Evolutionary conservation across 129 eudicot species (phyloP).

Genomic region (Chrysanthemum seticuspe): DNA sequence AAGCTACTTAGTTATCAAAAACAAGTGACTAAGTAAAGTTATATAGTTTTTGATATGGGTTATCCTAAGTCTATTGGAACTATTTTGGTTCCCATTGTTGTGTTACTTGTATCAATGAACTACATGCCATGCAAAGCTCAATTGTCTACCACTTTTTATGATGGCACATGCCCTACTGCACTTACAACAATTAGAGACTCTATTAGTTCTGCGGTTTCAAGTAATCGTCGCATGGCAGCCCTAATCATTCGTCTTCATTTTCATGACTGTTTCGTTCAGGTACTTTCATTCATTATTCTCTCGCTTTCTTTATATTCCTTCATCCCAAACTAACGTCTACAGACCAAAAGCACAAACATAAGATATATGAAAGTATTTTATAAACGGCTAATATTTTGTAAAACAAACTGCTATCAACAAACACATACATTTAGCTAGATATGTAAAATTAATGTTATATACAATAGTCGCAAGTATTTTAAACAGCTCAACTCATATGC

Average conservation of each 20-base stretch:
- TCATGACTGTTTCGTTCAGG: constrained; percentile 50
- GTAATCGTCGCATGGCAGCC: constrained; percentile 40
- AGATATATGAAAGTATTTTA: too few species aligned
- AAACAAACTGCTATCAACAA: too few species aligned
- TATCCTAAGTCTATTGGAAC: constrained; percentile 12
- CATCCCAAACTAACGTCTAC: too few species aligned
- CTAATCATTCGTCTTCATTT: constrained; percentile 40
- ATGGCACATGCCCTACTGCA: constrained; percentile 63
- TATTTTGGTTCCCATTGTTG: constrained; percentile 19
- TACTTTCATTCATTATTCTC: neutral
- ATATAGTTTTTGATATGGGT: constrained; percentile 17
- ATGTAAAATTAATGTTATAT: too few species aligned
- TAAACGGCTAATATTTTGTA: too few species aligned
- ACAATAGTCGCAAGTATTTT: too few species aligned
- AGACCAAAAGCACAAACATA: too few species aligned
- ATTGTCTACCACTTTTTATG: constrained; percentile 55
- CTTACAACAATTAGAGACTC: constrained; percentile 41
- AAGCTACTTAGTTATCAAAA: constrained; percentile 3
- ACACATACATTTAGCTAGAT: too few species aligned
- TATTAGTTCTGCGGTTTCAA: constrained; percentile 46
- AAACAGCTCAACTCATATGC: too few species aligned
- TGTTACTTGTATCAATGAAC: constrained; percentile 17
- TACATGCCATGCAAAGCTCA: constrained; percentile 46
- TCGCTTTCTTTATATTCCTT: too few species aligned
- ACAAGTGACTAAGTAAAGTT: neutral